Evolutionary conservation across 2,329 filamentous ascomycete genomes (phyloP), one percentile per base, ranked within the genome.

Genomic region (Nigrograna mackinnonii): DNA sequence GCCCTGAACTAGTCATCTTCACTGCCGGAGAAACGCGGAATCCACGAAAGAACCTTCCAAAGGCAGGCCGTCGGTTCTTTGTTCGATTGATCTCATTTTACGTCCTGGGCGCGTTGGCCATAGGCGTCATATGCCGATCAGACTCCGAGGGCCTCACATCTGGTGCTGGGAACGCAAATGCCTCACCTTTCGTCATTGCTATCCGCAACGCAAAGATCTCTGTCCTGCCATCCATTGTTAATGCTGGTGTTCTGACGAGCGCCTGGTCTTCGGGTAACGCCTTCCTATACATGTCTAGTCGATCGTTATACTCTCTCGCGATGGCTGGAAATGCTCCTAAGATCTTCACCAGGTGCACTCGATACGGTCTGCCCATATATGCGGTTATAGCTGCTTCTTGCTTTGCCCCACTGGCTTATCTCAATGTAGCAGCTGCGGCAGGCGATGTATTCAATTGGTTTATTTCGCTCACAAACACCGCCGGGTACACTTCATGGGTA

Each of bases 1-100:
- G 56, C 54, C 63, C 35, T 55, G 85, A 88, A 60, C 74, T 86
- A 17, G 66, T 74, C 22, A 79, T 79, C 37, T 76, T 84, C 41
- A 82, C 84, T 2, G 83, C 82, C 4, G 83, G 81, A 36, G 83
- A 87, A 70, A 80, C 82, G 2, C 70, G 80, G 22, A 79, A 82
- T n/a, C 84, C 84, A 3, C 77, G 82, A 35, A 76, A 79, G 59
- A 85, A 85, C 67, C 80, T 87, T 44, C 83, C 84, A 47, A 84
- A 84, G 43, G 73, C 74, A 5, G 66, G 71, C 5, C 55, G 65
- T 30, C 60, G 69, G 9, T 67, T 71, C 34, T 71, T 75, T 49
- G 74, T 68, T 66, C 69, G 73, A 43, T 69, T 70, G 13, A 51
- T 70, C n/a, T 43, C 69, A 33, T 72, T 73, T 51, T 68, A 69